A percentile compares a stretch with the other conserved stretches of the same genome.
Evolutionary conservation across 2,329 filamentous ascomycete genomes (phyloP).

Genomic region (Penicillium aurantiogriseum): DNA sequence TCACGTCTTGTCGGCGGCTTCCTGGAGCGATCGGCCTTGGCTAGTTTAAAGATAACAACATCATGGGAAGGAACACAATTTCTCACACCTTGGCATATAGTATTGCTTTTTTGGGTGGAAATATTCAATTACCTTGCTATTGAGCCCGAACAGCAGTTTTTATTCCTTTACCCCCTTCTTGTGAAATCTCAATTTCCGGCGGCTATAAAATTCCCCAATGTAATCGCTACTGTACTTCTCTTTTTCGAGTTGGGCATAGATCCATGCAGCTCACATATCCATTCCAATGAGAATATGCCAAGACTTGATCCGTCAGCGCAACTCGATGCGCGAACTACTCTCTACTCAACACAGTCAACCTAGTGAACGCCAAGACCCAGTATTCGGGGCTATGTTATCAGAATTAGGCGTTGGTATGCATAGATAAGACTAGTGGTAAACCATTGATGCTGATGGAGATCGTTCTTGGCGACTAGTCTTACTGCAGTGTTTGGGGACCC

Average conservation of each 20-base stretch:
- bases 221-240: background rate
- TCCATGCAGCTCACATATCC: background rate
- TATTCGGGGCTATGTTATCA: conserved; percentile 19
- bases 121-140: background rate
- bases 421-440: conserved; percentile 14
- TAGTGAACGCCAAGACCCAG: conserved; percentile 2
- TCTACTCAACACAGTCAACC: background rate
- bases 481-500: conserved; percentile 3
- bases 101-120: conserved; percentile 1
- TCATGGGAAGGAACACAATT: background rate
- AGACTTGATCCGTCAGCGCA: conserved; percentile 2
- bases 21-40: background rate
- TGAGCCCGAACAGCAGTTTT: background rate
- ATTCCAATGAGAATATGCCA: background rate
- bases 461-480: conserved; percentile 15
- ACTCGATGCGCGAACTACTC: background rate
- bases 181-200: background rate
- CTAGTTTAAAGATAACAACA: background rate
- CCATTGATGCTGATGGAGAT: conserved; percentile 14
- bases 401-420: background rate
- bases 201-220: background rate
- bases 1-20: background rate
- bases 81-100: background rate
- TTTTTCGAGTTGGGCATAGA: background rate
- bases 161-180: no score